These are phyloP conservation scores for Rhizomucor miehei DNA, from an alignment of 371 early-diverging fungal genomes.

Conservation along the genomic window DNA sequence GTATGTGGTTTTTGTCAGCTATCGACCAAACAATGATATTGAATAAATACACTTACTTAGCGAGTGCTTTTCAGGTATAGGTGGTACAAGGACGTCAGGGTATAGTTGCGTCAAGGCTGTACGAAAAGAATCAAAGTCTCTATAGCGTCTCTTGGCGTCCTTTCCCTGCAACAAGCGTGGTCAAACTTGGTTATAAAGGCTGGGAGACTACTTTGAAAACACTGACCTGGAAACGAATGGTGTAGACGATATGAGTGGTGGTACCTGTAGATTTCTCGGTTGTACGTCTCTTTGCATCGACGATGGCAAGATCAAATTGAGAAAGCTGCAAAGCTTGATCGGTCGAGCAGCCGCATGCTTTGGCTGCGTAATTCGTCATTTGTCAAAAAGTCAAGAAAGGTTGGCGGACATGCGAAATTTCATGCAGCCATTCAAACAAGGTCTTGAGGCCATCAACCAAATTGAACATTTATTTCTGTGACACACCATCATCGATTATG, in stretches of 20 bases:
- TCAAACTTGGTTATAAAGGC: not conserved
- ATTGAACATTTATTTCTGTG: too few relatives aligned
- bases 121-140: slow-evolving; percentile 91
- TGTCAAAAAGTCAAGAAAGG: not conserved
- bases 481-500: too few relatives aligned
- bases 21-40: not conserved
- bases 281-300: not conserved
- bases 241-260: slow-evolving; percentile 17
- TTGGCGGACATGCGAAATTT: too few relatives aligned
- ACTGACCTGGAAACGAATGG: slow-evolving; percentile 18
- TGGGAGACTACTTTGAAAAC: too few relatives aligned
- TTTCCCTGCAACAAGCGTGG: slow-evolving; percentile 32
- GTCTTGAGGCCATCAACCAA: too few relatives aligned
- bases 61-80: slow-evolving; percentile 95
- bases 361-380: slow-evolving; percentile 1
- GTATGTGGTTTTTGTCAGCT: slow-evolving; percentile 13
- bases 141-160: slow-evolving; percentile 80
- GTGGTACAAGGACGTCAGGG: slow-evolving; percentile 85
- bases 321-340: slow-evolving; percentile 1
- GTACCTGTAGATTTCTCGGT: not conserved
- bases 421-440: too few relatives aligned
- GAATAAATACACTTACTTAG: slow-evolving; percentile 49
- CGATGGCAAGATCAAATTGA: not conserved
- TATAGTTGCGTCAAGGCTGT: slow-evolving; percentile 69
- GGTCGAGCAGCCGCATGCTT: not conserved